Evolutionary conservation across 2,329 filamentous ascomycete genomes (phyloP).

Genomic region (Fusarium keratoplasticum): DNA sequence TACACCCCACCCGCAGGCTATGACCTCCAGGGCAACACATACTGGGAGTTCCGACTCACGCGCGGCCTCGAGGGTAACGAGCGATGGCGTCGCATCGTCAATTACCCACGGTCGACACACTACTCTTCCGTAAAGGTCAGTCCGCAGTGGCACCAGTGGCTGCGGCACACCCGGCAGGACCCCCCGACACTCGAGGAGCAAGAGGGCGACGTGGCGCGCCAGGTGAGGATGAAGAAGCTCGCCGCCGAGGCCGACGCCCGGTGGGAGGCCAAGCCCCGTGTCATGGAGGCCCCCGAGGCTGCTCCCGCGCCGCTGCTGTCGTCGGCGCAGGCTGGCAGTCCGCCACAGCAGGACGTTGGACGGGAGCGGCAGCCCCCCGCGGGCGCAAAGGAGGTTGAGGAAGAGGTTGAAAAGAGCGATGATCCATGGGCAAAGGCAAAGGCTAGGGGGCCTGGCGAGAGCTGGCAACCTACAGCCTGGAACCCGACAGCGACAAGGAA

Average conservation of each 20-base stretch:
- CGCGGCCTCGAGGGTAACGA: constrained; percentile 51
- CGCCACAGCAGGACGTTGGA: constrained; percentile 8
- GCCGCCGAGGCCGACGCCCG: constrained; percentile 72
- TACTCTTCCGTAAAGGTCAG: constrained; percentile 67
- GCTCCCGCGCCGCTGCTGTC: constrained; percentile 34
- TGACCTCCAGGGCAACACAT: constrained; percentile 75
- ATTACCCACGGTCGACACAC: constrained; percentile 67
- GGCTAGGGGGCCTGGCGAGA: constrained; percentile 65
- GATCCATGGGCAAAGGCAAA: constrained; percentile 70
- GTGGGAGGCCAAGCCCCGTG: constrained; percentile 70
- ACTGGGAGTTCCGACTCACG: constrained; percentile 73
- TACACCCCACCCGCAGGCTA: constrained; percentile 58
- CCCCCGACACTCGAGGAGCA: constrained; percentile 70
- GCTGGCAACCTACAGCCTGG: constrained; percentile 77
- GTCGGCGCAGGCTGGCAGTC: constrained; percentile 2
- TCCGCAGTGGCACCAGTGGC: constrained; percentile 77
- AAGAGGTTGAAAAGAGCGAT: constrained; percentile 35
- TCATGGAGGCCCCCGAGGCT: constrained; percentile 53
- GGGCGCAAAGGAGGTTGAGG: constrained; percentile 5
- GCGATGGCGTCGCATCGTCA: constrained; percentile 71
- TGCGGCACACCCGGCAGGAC: constrained; percentile 67
- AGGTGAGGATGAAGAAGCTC: constrained; percentile 64
- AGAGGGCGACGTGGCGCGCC: constrained; percentile 62
- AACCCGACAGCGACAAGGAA: constrained; percentile 57
- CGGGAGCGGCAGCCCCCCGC: constrained; percentile 7